A percentile compares a stretch with the other conserved stretches of the same genome.
Conservation (phyloP, 139 green algal species). For the Chlamydomonas sphaeroides region DNA sequence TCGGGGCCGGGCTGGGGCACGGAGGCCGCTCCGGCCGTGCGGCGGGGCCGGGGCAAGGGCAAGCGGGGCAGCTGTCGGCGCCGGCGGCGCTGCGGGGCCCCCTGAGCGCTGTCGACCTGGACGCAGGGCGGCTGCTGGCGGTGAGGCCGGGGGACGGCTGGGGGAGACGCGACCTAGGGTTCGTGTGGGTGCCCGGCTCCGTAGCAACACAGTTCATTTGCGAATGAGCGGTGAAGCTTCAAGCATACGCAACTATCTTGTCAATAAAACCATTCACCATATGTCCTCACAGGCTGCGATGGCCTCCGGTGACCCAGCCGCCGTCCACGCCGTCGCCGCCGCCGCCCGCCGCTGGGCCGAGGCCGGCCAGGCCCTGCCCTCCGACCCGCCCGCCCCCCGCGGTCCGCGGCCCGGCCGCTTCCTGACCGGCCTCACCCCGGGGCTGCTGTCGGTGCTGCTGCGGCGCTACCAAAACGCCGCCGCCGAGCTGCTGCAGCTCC, state of each 20-base stretch:
- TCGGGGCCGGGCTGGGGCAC: no score
- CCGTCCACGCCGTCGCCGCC: not conserved
- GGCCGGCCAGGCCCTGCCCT: not conserved
- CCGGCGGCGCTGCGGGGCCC: not conserved
- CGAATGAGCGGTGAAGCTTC: no score
- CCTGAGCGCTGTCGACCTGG: not conserved
- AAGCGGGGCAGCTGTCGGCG: not conserved
- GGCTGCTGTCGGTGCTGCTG: not conserved
- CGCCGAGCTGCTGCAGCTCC: not conserved
- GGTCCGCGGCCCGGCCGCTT: not conserved
- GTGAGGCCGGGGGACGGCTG: not conserved
- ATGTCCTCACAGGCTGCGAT: not conserved
- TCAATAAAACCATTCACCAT: no score
- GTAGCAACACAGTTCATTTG: no score
- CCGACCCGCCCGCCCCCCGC: no score
- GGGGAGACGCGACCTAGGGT: no score
- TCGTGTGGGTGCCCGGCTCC: no score
- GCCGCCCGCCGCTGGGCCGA: not conserved
- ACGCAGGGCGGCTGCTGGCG: not conserved
- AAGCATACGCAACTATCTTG: no score
- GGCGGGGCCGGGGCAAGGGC: no score
- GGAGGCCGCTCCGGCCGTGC: no score
- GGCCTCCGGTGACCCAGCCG: not conserved
- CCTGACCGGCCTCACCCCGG: not conserved
- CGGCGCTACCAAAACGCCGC: not conserved